Evolutionary conservation across 176 grass and related monocot species (phyloP), one percentile per base, ranked within the genome.

Genomic region (Aegilops sharonensis): DNA sequence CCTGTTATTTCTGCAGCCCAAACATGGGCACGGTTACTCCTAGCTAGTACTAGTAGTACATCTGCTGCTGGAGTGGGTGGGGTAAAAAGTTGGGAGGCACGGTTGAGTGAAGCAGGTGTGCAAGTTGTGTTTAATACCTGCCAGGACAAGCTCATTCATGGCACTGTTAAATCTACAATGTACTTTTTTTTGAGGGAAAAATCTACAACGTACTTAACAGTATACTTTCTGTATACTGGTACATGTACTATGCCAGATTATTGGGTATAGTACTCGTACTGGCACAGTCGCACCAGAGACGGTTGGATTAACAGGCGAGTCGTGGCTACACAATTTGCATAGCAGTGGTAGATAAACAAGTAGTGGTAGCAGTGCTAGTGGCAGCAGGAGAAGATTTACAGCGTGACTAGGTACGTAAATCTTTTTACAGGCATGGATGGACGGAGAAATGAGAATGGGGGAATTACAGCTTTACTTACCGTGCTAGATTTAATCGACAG

Each of bases 391-490:
- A 17, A 47, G 35, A 69, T 83, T 78, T 88, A 34, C 72, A 83
- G 36, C 72, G 25, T 42, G 60, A 64, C 54, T 3, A 2, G 13
- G 50, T 52, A 52, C 43, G 47, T n/a, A 36, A 77, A 68, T 13
- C 59, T 89, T 82, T 77, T 11, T 78, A 78, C 71, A 78, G 21
- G 48, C 20, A n/a, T 27, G n/a, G 62, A 30, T 52, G 30, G 66
- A 43, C 23, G 48, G 48, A 50, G 48, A 50, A 15, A 50, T 15
- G 47, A 14, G 48, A 50, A 17, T 17, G 37, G 48, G 48, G 81
- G 36, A 77, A 89, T 79, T 73, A 89, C 87, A 78, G 20, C 64
- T 54, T 54, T 59, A 25, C 25, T 79, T 64, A 79, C 43, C 1
- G 27, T 39, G 71, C 81, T 79, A 80, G 2, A 63, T 11, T 9